Conservation (phyloP, 805 yeast species). For the Ogataea nakhonphanomensis region DNA sequence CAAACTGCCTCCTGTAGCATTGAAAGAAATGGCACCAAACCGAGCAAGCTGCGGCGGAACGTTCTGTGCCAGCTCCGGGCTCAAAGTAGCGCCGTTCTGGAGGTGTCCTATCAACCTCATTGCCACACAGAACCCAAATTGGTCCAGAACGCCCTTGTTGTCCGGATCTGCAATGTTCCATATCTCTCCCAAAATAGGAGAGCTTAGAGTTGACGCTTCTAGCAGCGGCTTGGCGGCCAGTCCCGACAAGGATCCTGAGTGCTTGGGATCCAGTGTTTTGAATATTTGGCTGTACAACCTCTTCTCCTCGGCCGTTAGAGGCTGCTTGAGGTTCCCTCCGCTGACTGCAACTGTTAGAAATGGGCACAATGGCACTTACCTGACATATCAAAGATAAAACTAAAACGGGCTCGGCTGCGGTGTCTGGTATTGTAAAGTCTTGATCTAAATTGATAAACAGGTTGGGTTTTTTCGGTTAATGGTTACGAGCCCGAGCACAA, state of each 20-base stretch:
- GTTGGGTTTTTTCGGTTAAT: neutral
- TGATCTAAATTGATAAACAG: slow-evolving; percentile 8
- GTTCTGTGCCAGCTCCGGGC: slow-evolving; percentile 45
- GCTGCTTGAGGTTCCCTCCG: slow-evolving; percentile 26
- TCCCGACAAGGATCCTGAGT: slow-evolving; percentile 81
- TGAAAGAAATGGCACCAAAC: slow-evolving; percentile 41
- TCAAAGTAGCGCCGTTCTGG: slow-evolving; percentile 64
- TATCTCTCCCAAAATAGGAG: slow-evolving; percentile 76
- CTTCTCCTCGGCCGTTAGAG: slow-evolving; percentile 73
- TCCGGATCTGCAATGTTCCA: slow-evolving; percentile 95
- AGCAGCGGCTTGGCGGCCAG: slow-evolving; percentile 78
- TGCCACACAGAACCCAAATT: slow-evolving; percentile 77
- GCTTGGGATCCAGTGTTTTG: slow-evolving; percentile 73
- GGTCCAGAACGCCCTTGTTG: slow-evolving; percentile 80
- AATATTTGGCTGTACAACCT: slow-evolving; percentile 71
- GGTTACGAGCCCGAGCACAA: slow-evolving; percentile 5
- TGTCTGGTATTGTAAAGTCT: neutral
- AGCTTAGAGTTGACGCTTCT: slow-evolving; percentile 81
- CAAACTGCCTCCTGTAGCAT: slow-evolving; percentile 34
- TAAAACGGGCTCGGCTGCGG: neutral
- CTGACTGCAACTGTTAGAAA: slow-evolving; percentile 5
- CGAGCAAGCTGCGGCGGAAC: slow-evolving; percentile 62
- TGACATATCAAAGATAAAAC: slow-evolving; percentile 7
- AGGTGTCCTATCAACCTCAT: slow-evolving; percentile 86
- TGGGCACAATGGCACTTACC: slow-evolving; percentile 8